phyloP scores from a whole-genome alignment of 139 green algal species.

The Bryopsis sp. region DNA sequence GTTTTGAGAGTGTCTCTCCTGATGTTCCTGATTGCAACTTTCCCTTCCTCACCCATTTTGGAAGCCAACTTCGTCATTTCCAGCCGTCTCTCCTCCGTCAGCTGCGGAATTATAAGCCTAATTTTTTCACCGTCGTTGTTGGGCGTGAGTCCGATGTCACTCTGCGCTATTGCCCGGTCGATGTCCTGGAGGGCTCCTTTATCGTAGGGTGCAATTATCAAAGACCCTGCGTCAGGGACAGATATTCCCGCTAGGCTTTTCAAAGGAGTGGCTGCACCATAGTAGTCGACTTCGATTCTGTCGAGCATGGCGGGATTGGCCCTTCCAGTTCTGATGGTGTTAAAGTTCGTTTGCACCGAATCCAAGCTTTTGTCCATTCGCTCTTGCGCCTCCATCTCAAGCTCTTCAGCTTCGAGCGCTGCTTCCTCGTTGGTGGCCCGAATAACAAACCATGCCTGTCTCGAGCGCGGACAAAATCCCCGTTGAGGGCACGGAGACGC shows the following conservation, averaged over 20 bases:
- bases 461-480: too few species aligned
- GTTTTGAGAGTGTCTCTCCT: conserved; percentile 84
- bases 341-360: conserved; percentile 56
- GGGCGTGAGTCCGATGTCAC: conserved; percentile 87
- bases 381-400: conserved; percentile 36
- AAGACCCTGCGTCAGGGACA: conserved; percentile 68
- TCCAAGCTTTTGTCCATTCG: conserved; percentile 74
- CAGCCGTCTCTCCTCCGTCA: conserved; percentile 92
- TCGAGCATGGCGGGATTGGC: conserved; percentile 87
- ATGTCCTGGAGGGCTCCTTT: conserved; percentile 54
- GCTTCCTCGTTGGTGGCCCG: not conserved
- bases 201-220: conserved; percentile 89
- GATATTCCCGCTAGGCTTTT: conserved; percentile 77
- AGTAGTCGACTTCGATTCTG: conserved; percentile 90
- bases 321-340: conserved; percentile 83
- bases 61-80: conserved; percentile 71
- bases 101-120: conserved; percentile 75
- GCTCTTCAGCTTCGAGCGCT: not conserved
- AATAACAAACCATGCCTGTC: not conserved
- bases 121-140: conserved; percentile 93
- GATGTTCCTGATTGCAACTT: conserved; percentile 87
- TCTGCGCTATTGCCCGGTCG: conserved; percentile 47
- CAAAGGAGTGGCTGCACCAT: conserved; percentile 67
- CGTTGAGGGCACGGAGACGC: too few species aligned
- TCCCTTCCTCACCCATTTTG: conserved; percentile 91